Evolutionary conservation across 495 filamentous ascomycete species (phyloP).

Genomic region (Daldinia decipiens): DNA sequence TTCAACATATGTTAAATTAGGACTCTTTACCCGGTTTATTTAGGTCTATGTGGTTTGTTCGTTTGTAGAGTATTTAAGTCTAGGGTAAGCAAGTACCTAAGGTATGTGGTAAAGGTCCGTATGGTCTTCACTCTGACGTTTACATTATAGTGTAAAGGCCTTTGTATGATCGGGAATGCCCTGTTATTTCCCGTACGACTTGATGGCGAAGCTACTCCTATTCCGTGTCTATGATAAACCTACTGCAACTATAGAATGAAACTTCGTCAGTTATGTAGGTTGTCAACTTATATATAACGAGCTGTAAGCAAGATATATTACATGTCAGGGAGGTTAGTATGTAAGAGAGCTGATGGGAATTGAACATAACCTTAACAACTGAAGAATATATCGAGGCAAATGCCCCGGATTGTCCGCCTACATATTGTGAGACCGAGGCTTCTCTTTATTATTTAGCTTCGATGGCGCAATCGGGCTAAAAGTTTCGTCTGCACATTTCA

Average conservation of each 20-base stretch:
- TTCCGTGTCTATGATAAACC: neutral
- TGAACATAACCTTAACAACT: too few species aligned
- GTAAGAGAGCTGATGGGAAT: too few species aligned
- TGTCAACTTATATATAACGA: too few species aligned
- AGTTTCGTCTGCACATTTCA: conserved; percentile 24
- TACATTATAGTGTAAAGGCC: neutral
- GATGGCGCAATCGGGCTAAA: conserved; percentile 36
- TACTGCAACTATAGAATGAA: neutral
- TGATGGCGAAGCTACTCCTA: too few species aligned
- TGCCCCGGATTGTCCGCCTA: conserved; percentile 15
- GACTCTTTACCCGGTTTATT: too few species aligned
- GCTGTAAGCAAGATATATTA: too few species aligned
- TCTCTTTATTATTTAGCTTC: conserved; percentile 12
- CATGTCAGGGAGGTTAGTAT: too few species aligned
- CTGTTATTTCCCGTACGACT: neutral
- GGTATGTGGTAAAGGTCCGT: neutral
- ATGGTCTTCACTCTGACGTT: neutral
- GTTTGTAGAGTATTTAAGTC: neutral
- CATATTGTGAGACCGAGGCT: neutral
- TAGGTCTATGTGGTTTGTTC: too few species aligned
- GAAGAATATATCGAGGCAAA: neutral
- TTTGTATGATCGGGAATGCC: neutral
- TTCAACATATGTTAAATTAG: neutral
- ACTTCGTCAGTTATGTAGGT: too few species aligned
- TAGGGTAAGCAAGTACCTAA: too few species aligned